Conservation (phyloP, 257 asterid species). For the Salvia hispanica region DNA sequence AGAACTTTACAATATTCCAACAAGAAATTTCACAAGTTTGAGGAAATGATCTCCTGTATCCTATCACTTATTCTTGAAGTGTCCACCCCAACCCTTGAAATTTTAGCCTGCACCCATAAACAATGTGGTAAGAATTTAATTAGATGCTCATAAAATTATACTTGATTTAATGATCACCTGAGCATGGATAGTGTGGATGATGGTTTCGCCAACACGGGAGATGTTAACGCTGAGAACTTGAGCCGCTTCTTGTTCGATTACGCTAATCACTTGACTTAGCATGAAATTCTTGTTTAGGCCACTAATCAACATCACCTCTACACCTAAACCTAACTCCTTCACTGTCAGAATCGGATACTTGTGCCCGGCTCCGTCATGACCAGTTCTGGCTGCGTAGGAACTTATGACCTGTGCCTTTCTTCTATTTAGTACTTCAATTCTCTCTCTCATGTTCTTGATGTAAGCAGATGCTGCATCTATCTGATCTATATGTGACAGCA, state of each 20-base stretch:
- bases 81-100: conserved; percentile 1
- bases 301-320: conserved; percentile 44
- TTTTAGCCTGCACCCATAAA: neutral
- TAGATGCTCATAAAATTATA: neutral
- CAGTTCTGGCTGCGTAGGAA: neutral
- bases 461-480: conserved; percentile 38
- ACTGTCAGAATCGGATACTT: conserved; percentile 30
- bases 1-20: too few relatives aligned
- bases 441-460: conserved; percentile 35
- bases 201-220: conserved; percentile 19
- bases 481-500: conserved; percentile 45
- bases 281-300: conserved; percentile 24
- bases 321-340: conserved; percentile 29
- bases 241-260: conserved; percentile 48
- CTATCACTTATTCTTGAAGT: neutral
- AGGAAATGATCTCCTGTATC: neutral
- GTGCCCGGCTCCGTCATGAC: neutral
- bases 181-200: conserved; percentile 42
- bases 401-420: conserved; percentile 28
- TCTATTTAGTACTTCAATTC: conserved; percentile 35
- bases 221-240: conserved; percentile 33
- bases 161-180: conserved; percentile 26
- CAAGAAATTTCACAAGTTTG: too few relatives aligned
- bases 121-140: neutral
- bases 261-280: conserved; percentile 29